phyloP scores from a whole-genome alignment of 1,284 basidiomycete genomes.

The Hemileia vastatrix region DNA sequence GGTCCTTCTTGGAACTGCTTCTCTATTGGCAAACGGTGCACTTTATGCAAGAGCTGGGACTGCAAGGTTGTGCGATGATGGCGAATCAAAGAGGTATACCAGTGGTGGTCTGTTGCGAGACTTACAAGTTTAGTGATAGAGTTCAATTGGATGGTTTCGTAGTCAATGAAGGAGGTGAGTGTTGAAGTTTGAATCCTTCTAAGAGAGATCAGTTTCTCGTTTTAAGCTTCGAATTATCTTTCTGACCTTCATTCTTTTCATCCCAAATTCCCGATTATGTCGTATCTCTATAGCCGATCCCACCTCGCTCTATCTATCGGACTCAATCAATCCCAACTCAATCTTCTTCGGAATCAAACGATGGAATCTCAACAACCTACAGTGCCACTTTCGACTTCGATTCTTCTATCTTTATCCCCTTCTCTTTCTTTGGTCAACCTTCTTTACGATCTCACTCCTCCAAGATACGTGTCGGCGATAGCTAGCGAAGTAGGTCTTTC shows the following conservation, averaged over 20 bases:
- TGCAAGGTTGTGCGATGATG: constrained; percentile 91
- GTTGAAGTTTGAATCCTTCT: too few species aligned
- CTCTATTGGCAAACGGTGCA: constrained; percentile 86
- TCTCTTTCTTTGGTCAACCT: too few species aligned
- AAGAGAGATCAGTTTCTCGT: too few species aligned
- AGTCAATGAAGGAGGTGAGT: constrained; percentile 81
- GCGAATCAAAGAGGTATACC: constrained; percentile 80
- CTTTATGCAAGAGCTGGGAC: constrained; percentile 91
- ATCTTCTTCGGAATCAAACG: too few species aligned
- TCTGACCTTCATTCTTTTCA: neutral
- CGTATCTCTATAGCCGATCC: too few species aligned
- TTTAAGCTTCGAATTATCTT: neutral
- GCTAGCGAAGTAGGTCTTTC: constrained; percentile 66
- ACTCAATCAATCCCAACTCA: constrained; percentile 7
- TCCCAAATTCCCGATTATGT: too few species aligned
- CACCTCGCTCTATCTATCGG: too few species aligned
- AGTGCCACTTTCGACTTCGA: too few species aligned
- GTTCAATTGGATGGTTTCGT: constrained; percentile 90
- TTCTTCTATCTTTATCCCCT: too few species aligned
- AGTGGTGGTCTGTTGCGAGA: constrained; percentile 96
- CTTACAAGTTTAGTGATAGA: constrained; percentile 93
- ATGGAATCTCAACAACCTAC: too few species aligned
- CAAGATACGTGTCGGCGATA: constrained; percentile 80
- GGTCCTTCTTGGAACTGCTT: constrained; percentile 84
- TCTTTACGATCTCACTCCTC: constrained; percentile 85